These are phyloP conservation scores for Eragrostis nindensis DNA, from an alignment of 176 grass and related monocot genomes.

Conservation along the genomic window DNA sequence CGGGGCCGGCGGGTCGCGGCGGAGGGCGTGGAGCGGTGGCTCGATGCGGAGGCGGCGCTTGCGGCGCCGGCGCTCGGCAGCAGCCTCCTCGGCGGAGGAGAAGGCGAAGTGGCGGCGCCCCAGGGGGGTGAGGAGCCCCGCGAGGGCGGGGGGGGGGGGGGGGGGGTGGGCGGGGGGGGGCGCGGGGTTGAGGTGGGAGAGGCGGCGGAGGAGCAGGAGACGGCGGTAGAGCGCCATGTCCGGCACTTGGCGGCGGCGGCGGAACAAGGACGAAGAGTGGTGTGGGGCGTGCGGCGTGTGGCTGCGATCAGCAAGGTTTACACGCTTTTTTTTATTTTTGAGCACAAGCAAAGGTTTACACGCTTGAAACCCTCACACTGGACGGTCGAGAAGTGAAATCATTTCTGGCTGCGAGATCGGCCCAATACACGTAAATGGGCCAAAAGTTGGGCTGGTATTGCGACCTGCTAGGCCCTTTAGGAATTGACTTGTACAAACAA, in stretches of 20 bases:
- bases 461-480: background rate
- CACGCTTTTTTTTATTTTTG: too few relatives aligned
- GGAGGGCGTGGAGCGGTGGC: conserved; percentile 53
- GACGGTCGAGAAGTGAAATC: background rate
- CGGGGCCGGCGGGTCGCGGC: conserved; percentile 32
- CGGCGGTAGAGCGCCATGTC: conserved; percentile 33
- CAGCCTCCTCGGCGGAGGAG: conserved; percentile 39
- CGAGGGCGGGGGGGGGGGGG: background rate
- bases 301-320: background rate
- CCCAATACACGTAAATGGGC: background rate
- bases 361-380: background rate
- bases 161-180: background rate
- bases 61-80: conserved; percentile 59
- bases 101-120: conserved; percentile 38
- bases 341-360: too few relatives aligned
- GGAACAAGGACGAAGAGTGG: background rate
- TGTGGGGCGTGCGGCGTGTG: background rate
- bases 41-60: conserved; percentile 48
- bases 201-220: conserved; percentile 20
- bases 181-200: conserved; percentile 12
- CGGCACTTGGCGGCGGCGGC: background rate
- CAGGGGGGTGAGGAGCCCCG: conserved; percentile 12
- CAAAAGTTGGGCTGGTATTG: background rate
- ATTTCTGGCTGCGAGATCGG: background rate
- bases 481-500: background rate